Evolutionary conservation across 1,284 basidiomycete species (phyloP), one percentile per base, ranked within the genome.

Genomic region (Cryptococcus maquisensis): DNA sequence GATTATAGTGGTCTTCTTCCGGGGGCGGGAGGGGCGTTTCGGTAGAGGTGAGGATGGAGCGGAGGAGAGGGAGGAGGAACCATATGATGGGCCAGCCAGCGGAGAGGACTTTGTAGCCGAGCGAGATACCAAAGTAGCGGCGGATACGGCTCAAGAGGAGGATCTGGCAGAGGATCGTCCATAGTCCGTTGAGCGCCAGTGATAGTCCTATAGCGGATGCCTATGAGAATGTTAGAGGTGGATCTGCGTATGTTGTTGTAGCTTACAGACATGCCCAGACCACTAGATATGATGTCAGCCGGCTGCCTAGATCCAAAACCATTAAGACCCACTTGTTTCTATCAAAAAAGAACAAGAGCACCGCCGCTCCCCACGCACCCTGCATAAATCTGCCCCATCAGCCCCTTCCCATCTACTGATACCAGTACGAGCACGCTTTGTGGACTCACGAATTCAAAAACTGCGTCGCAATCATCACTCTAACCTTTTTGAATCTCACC

Each of bases 291-390:
- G 23, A 44, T 9, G 21, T 40, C 6, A 36, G 4, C 32, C 13
- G 44, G 24, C 24, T 20, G 49, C 62, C n/a, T n/a, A n/a, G n/a
- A n/a, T n/a, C n/a, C 51, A 61, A 54, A 47, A 35, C 26, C 23
- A 43, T 8, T 15, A 32, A 38, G 47, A 63, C 68, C 63, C 60
- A 73, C 66, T 68, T 66, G 40, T 68, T 63, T 26, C 55, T 47
- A 52, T 72, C 70, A 47, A 72, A 76, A 59, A 70, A 73, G 56
- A 72, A 74, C 24, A 75, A 53, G 10, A 74, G 49, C 10, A 64
- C 68, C 1, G 67, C 72, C 2, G 73, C 72, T 12, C 39, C 57
- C 71, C 69, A 75, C 10, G 68, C 71, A 4, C 72, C 69, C 24
- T 59, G 55, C 2, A 71, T 63, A 48, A 74, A 72, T 10, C 69